Evolutionary conservation across 2,329 filamentous ascomycete species (phyloP).

Genomic region (Alternaria arborescens): DNA sequence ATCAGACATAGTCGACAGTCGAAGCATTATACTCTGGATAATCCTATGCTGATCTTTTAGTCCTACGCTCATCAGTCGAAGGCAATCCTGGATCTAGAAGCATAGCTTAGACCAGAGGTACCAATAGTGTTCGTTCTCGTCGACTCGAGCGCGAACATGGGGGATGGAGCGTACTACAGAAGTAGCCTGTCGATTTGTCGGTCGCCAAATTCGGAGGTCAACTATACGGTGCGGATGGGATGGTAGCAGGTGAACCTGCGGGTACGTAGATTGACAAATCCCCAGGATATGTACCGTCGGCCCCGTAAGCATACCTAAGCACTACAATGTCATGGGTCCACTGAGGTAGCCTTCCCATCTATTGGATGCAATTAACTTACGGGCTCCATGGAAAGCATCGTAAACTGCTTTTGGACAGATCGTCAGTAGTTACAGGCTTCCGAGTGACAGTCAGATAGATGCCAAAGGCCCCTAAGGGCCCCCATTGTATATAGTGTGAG

Average conservation of each 20-base stretch:
- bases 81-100: neutral
- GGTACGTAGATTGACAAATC: no score
- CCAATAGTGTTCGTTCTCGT: neutral
- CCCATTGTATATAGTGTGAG: no score
- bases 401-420: no score
- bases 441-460: neutral
- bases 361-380: no score
- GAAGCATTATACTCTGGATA: neutral
- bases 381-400: no score
- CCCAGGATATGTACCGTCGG: no score
- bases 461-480: neutral
- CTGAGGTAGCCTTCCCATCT: no score
- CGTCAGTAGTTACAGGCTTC: no score
- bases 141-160: neutral
- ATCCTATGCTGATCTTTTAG: neutral
- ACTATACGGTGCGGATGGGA: neutral
- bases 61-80: neutral
- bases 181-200: neutral
- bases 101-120: neutral
- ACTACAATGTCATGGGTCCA: no score
- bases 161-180: neutral
- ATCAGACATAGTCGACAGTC: neutral
- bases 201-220: no score
- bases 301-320: no score
- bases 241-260: no score